Percentiles rank a stretch among this genome's conserved stretches.
Conservation (phyloP, 1,284 basidiomycete species). For the Pseudozyma hubeiensis region DNA sequence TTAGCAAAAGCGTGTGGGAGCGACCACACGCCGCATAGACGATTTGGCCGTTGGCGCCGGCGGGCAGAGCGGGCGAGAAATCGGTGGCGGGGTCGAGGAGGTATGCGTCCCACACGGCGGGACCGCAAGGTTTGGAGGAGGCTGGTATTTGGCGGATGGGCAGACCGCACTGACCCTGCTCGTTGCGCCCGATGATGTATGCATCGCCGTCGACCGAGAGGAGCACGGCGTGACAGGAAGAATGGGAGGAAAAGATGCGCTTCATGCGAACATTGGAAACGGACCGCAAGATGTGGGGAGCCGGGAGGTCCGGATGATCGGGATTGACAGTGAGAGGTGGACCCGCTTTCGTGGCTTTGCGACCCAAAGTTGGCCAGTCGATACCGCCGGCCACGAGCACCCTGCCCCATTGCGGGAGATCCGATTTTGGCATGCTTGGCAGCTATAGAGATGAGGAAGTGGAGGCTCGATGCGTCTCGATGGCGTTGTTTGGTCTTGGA, state of each 20-base stretch:
- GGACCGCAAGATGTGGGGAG: slow-evolving; percentile 88
- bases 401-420: slow-evolving; percentile 66
- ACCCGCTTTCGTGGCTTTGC: slow-evolving; percentile 57
- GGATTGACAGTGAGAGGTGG: slow-evolving; percentile 40
- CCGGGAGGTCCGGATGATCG: slow-evolving; percentile 77
- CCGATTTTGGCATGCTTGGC: slow-evolving; percentile 28
- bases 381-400: slow-evolving; percentile 85
- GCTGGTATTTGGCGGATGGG: slow-evolving; percentile 39
- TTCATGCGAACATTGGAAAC: slow-evolving; percentile 76
- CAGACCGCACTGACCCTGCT: slow-evolving; percentile 68
- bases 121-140: slow-evolving; percentile 70
- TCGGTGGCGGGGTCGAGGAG: slow-evolving; percentile 46
- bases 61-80: slow-evolving; percentile 71
- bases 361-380: slow-evolving; percentile 75
- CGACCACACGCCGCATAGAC: slow-evolving; percentile 84
- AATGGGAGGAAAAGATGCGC: slow-evolving; percentile 56
- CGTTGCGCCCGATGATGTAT: slow-evolving; percentile 87
- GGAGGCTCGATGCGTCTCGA: too few relatives aligned
- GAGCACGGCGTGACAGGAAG: slow-evolving; percentile 52
- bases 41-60: slow-evolving; percentile 76
- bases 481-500: not conserved
- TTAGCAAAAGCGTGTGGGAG: slow-evolving; percentile 84
- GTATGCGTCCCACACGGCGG: slow-evolving; percentile 77
- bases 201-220: slow-evolving; percentile 76
- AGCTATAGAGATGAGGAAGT: not conserved